These are phyloP conservation scores for Daldinia decipiens DNA, from an alignment of 495 filamentous ascomycete genomes.

Conservation along the genomic window DNA sequence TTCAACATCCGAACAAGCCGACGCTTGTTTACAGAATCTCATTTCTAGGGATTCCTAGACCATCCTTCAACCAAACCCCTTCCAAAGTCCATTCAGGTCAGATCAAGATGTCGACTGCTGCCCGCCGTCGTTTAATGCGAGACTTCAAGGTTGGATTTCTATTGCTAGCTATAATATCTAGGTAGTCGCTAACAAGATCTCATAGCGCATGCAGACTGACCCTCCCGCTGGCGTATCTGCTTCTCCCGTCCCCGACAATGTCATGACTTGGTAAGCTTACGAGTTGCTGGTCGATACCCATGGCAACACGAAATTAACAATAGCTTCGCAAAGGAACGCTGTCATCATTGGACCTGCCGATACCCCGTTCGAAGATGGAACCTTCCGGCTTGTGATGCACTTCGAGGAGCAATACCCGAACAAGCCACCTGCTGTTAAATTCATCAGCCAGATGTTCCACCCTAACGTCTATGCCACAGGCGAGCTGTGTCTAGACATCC, in stretches of 20 bases:
- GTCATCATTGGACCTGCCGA: constrained; percentile 98
- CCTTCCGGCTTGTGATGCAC: constrained; percentile 97
- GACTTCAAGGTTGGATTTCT: constrained; percentile 84
- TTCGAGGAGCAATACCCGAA: constrained; percentile 99
- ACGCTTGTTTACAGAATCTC: background rate
- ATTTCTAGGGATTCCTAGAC: background rate
- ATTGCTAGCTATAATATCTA: constrained; percentile 46
- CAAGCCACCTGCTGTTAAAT: constrained; percentile 96
- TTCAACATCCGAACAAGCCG: constrained; percentile 1
- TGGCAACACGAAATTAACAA: constrained; percentile 26
- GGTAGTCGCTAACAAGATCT: constrained; percentile 18
- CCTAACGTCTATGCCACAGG: constrained; percentile 98
- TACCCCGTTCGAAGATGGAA: constrained; percentile 98
- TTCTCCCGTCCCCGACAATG: constrained; percentile 96
- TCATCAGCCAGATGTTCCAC: constrained; percentile 99
- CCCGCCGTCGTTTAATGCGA: constrained; percentile 93
- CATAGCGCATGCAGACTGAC: constrained; percentile 98
- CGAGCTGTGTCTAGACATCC: constrained; percentile 94
- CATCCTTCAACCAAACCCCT: background rate
- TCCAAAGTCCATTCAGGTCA: background rate
- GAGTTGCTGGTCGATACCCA: constrained; percentile 5
- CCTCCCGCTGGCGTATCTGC: constrained; percentile 97
- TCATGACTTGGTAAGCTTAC: constrained; percentile 91
- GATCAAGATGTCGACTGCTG: constrained; percentile 85
- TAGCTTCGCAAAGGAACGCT: constrained; percentile 77